A percentile compares a stretch with the other conserved stretches of the same genome.
Conservation (phyloP, 2,329 filamentous ascomycete genomes). For the Pseudocercospora macadamiae region DNA sequence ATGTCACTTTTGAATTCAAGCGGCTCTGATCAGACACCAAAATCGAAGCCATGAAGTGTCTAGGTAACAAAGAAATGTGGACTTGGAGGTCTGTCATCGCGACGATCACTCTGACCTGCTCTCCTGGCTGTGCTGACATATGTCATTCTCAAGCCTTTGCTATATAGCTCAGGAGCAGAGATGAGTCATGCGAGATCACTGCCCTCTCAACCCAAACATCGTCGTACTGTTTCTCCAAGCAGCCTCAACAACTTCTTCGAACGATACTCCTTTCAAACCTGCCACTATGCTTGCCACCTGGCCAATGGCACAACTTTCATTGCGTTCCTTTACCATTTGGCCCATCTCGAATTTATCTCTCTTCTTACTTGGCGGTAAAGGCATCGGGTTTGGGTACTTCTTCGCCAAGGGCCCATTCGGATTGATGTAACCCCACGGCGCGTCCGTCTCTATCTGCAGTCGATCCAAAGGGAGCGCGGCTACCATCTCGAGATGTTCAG, state of each 20-base stretch:
- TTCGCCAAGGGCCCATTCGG: slow-evolving; percentile 43
- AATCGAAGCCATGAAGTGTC: no score
- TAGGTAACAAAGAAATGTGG: no score
- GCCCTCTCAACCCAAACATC: slow-evolving; percentile 34
- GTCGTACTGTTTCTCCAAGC: slow-evolving; percentile 43
- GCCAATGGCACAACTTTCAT: slow-evolving; percentile 55
- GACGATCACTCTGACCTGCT: no score
- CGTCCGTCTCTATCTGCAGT: slow-evolving; percentile 54
- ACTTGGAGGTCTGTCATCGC: no score
- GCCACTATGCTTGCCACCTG: slow-evolving; percentile 54
- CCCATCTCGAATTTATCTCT: slow-evolving; percentile 52
- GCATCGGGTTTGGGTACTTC: slow-evolving; percentile 42
- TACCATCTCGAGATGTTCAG: slow-evolving; percentile 49
- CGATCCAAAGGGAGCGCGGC: slow-evolving; percentile 44
- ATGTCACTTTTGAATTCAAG: no score
- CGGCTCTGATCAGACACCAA: no score
- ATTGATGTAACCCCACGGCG: slow-evolving; percentile 53
- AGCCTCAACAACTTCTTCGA: slow-evolving; percentile 49
- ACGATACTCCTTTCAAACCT: slow-evolving; percentile 48
- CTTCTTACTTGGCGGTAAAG: slow-evolving; percentile 45
- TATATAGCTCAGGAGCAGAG: no score
- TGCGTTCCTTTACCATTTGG: slow-evolving; percentile 55
- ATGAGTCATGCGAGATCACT: no score
- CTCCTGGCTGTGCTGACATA: no score
- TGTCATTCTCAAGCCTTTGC: neutral